Evolutionary conservation across 2,329 filamentous ascomycete genomes (phyloP).

Genomic region (Lachnum nothofagi): DNA sequence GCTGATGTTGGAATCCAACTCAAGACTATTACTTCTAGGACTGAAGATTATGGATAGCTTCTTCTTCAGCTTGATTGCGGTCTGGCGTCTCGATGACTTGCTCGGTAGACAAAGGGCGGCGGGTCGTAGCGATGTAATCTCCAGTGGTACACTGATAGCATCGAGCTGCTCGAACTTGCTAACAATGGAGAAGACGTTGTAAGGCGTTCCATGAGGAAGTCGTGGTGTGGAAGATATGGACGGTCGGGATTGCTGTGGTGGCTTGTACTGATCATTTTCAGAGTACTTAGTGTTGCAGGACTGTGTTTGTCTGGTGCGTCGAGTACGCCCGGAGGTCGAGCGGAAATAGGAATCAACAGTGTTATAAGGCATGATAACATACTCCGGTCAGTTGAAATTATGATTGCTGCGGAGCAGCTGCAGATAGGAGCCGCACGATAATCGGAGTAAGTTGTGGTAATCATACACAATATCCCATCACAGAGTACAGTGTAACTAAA

Average conservation of each 20-base stretch:
- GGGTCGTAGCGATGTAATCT: slow-evolving; percentile 15
- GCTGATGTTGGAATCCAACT: slow-evolving; percentile 5
- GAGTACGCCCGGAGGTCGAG: background rate
- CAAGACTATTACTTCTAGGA: slow-evolving; percentile 2
- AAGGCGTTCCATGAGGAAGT: slow-evolving; percentile 4
- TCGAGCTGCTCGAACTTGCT: slow-evolving; percentile 30
- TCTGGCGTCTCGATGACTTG: slow-evolving; percentile 3
- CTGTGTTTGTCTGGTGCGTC: background rate
- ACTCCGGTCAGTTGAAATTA: too few relatives aligned
- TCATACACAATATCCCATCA: too few relatives aligned
- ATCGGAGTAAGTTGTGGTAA: too few relatives aligned
- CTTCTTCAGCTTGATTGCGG: slow-evolving; percentile 1
- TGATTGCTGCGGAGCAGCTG: background rate
- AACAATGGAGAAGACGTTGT: slow-evolving; percentile 23
- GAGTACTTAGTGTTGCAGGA: background rate
- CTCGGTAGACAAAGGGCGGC: slow-evolving; percentile 17
- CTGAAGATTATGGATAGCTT: slow-evolving; percentile 22
- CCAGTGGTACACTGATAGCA: slow-evolving; percentile 19
- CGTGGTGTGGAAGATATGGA: background rate
- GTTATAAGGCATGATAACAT: slow-evolving; percentile 13
- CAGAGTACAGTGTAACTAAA: too few relatives aligned
- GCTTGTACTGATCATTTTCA: background rate
- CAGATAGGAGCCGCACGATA: background rate
- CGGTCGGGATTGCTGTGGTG: background rate
- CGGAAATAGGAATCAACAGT: background rate